phyloP scores from a whole-genome alignment of 257 asterid genomes.

The Cordia subcordata region DNA sequence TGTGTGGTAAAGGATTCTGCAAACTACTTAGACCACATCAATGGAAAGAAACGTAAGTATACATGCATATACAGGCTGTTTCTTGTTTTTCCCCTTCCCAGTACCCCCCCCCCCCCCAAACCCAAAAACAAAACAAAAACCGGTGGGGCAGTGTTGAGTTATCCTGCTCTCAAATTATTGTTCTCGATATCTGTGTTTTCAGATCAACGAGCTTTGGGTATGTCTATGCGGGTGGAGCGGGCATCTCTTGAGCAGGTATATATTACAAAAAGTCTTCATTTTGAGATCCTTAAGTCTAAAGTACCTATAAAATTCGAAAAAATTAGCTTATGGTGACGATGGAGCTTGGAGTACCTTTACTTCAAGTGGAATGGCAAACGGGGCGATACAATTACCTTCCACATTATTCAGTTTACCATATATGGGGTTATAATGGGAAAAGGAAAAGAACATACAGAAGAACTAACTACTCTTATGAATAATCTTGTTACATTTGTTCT shows the following conservation, averaged over 20 bases:
- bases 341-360: no score
- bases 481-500: no score
- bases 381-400: no score
- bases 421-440: no score
- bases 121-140: no score
- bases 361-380: no score
- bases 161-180: constrained; percentile 5
- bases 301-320: no score
- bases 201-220: constrained; percentile 99
- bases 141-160: not conserved
- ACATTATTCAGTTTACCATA: no score
- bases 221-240: constrained; percentile 98
- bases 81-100: constrained; percentile 1
- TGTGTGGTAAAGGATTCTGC: constrained; percentile 99
- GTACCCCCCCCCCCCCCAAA: constrained; percentile 3
- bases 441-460: no score
- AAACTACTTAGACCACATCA: constrained; percentile 96
- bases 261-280: constrained; percentile 2
- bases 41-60: constrained; percentile 94
- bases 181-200: constrained; percentile 10
- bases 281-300: not conserved
- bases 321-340: no score
- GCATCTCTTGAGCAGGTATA: constrained; percentile 91
- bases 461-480: no score
- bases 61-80: constrained; percentile 2